Evolutionary conservation across 768 basidiomycete genomes (phyloP).

Genomic region (Xerocomellus intermedius): DNA sequence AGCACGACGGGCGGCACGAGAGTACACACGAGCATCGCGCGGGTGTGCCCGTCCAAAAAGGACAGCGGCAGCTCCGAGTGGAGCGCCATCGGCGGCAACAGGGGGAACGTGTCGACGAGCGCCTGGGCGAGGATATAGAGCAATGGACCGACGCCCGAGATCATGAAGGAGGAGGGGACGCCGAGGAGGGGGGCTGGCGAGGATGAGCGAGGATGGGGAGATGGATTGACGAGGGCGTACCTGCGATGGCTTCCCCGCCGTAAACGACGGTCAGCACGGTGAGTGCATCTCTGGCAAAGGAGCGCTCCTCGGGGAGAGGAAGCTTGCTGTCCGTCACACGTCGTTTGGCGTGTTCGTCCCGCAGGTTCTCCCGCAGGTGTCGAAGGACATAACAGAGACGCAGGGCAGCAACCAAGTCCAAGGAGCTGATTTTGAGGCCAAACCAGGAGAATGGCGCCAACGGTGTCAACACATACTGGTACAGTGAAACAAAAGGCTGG

Average conservation of each 20-base stretch:
- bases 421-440: slow-evolving; percentile 53
- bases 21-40: slow-evolving; percentile 75
- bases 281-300: slow-evolving; percentile 55
- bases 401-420: slow-evolving; percentile 67
- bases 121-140: slow-evolving; percentile 64
- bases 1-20: slow-evolving; percentile 71
- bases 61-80: slow-evolving; percentile 69
- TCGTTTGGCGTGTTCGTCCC: slow-evolving; percentile 43
- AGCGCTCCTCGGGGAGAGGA: slow-evolving; percentile 43
- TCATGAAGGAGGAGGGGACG: slow-evolving; percentile 73
- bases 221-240: slow-evolving; percentile 38
- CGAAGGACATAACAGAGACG: slow-evolving; percentile 69
- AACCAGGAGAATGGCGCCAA: slow-evolving; percentile 69
- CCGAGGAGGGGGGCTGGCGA: slow-evolving; percentile 56
- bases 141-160: slow-evolving; percentile 62
- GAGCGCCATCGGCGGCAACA: slow-evolving; percentile 43
- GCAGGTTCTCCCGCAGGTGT: slow-evolving; percentile 56
- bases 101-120: slow-evolving; percentile 59
- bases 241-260: slow-evolving; percentile 71
- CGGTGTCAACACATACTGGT: slow-evolving; percentile 53
- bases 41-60: slow-evolving; percentile 73
- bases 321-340: slow-evolving; percentile 32
- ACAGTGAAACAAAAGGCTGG: slow-evolving; percentile 48
- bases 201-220: background rate
- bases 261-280: slow-evolving; percentile 69